Evolutionary conservation across 2,329 filamentous ascomycete species (phyloP).

Genomic region (Pseudophaeomoniella oleicola): DNA sequence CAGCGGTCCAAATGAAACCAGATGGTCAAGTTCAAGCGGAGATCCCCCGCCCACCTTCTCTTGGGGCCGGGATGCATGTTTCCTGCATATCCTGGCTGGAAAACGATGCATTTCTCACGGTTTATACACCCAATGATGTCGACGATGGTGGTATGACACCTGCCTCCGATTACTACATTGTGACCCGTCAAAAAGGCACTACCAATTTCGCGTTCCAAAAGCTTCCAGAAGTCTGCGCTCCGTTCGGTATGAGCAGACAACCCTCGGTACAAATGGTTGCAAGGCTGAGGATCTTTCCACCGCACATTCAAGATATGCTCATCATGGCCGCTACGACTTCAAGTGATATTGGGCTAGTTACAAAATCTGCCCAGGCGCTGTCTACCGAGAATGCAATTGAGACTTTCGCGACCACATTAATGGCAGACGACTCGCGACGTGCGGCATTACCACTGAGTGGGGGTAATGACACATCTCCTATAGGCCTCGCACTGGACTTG

Average conservation of each 20-base stretch:
- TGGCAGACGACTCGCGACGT: slow-evolving; percentile 58
- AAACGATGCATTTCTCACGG: slow-evolving; percentile 67
- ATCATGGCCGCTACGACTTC: slow-evolving; percentile 70
- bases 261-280: slow-evolving; percentile 65
- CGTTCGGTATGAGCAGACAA: slow-evolving; percentile 49
- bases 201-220: slow-evolving; percentile 57
- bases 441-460: slow-evolving; percentile 59
- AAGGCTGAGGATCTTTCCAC: slow-evolving; percentile 66
- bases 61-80: slow-evolving; percentile 53
- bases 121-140: slow-evolving; percentile 53
- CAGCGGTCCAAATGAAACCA: slow-evolving; percentile 68
- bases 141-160: slow-evolving; percentile 26
- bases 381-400: slow-evolving; percentile 46
- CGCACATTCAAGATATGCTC: slow-evolving; percentile 65
- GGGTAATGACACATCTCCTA: slow-evolving; percentile 56
- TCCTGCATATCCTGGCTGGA: slow-evolving; percentile 78
- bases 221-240: slow-evolving; percentile 57
- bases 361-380: slow-evolving; percentile 55
- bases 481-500: slow-evolving; percentile 73
- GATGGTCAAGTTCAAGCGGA: slow-evolving; percentile 62
- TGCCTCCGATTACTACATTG: slow-evolving; percentile 64
- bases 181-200: slow-evolving; percentile 49
- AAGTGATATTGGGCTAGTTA: slow-evolving; percentile 65
- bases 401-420: slow-evolving; percentile 59
- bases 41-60: slow-evolving; percentile 60